Percentiles rank a stretch among this genome's conserved stretches.
Evolutionary conservation across 129 eudicot species (phyloP).

Genomic region (Artemisia annua): DNA sequence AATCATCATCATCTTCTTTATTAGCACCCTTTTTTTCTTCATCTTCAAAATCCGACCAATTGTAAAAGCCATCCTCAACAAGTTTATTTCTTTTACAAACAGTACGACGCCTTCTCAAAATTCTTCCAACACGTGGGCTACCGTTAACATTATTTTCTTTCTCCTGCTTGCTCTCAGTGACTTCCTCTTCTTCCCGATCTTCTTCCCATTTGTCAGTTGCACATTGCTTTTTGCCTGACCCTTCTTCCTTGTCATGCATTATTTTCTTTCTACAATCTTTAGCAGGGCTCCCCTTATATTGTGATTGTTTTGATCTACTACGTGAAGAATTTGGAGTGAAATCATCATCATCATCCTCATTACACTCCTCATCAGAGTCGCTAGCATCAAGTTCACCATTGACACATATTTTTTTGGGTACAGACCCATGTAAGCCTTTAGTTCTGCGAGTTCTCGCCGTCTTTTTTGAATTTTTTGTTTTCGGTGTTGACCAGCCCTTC

Average conservation of each 20-base stretch:
- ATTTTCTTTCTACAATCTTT: conserved; percentile 13
- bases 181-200: conserved; percentile 28
- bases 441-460: conserved; percentile 14
- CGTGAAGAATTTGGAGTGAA: conserved; percentile 15
- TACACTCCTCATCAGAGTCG: conserved; percentile 33
- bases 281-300: conserved; percentile 18
- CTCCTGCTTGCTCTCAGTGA: conserved; percentile 19
- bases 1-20: conserved; percentile 23
- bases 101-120: conserved; percentile 24
- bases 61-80: conserved; percentile 12
- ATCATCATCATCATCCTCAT: conserved; percentile 33
- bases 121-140: neutral
- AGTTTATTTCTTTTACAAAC: conserved; percentile 18
- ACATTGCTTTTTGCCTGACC: conserved; percentile 6
- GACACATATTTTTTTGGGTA: conserved; percentile 10
- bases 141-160: conserved; percentile 24
- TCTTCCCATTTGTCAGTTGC: conserved; percentile 17
- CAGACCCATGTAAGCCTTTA: conserved; percentile 19
- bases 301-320: conserved; percentile 24
- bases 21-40: conserved; percentile 2
- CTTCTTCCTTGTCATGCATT: conserved; percentile 22
- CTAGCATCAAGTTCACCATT: conserved; percentile 8
- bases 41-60: conserved; percentile 19
- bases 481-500: conserved; percentile 13
- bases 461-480: conserved; percentile 8